Percentiles rank a stretch among this genome's conserved stretches.
Evolutionary conservation across 1,284 basidiomycete species (phyloP).

Genomic region (Ceratobasidium sp.): DNA sequence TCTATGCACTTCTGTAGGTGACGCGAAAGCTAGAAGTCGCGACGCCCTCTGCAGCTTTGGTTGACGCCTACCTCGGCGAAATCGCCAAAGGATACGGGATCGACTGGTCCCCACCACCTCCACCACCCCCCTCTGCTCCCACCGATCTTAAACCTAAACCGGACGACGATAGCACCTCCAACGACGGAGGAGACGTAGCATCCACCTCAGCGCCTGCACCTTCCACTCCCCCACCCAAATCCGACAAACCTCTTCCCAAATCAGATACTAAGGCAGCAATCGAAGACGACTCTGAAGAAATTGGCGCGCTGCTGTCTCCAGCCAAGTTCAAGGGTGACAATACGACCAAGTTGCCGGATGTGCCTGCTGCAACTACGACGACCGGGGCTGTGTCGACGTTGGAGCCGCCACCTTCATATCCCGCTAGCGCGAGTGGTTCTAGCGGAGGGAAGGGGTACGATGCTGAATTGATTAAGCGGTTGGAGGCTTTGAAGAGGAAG

Average conservation of each 20-base stretch:
- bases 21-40: constrained; percentile 74
- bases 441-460: constrained; percentile 5
- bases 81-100: constrained; percentile 89
- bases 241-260: too few relatives aligned
- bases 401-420: constrained; percentile 23
- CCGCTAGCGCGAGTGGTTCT: neutral
- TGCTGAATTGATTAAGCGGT: constrained; percentile 28
- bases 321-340: constrained; percentile 30
- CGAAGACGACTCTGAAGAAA: constrained; percentile 16
- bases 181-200: neutral
- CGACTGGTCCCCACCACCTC: constrained; percentile 65
- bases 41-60: constrained; percentile 77
- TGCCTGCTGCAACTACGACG: constrained; percentile 7
- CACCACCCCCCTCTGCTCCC: constrained; percentile 8
- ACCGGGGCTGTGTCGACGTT: neutral
- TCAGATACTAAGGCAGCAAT: too few relatives aligned
- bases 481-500: constrained; percentile 34
- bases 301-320: constrained; percentile 13
- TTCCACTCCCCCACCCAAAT: too few relatives aligned
- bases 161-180: neutral
- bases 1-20: constrained; percentile 60
- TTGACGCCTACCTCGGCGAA: constrained; percentile 87
- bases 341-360: constrained; percentile 23
- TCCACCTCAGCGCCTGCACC: too few relatives aligned
- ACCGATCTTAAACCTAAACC: neutral